Conservation (phyloP, 441 rosid species). For the Adansonia gregorii region DNA sequence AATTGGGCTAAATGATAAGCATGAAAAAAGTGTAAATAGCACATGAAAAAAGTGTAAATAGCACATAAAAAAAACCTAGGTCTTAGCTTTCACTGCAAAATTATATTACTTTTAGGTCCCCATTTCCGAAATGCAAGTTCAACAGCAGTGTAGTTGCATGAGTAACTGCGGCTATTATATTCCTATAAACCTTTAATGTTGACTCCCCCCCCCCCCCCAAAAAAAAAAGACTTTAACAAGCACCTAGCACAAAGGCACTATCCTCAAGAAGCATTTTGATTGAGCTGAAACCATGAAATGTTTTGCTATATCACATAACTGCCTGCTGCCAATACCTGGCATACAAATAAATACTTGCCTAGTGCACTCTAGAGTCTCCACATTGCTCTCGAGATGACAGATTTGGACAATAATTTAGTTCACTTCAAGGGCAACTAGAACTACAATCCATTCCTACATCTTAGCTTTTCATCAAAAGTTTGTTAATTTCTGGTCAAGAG, state of each 20-base stretch:
- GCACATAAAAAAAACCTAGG: slow-evolving; percentile 23
- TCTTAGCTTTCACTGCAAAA: background rate
- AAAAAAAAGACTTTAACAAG: too few relatives aligned
- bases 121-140: too few relatives aligned
- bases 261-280: too few relatives aligned
- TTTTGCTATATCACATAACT: too few relatives aligned
- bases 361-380: background rate
- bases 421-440: background rate
- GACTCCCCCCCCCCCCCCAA: too few relatives aligned
- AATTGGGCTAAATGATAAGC: slow-evolving; percentile 34
- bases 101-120: background rate
- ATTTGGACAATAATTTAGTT: background rate
- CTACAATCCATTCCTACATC: background rate
- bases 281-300: too few relatives aligned
- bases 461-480: background rate
- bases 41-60: slow-evolving; percentile 22
- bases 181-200: too few relatives aligned
- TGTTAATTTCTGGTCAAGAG: background rate
- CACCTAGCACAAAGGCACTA: too few relatives aligned
- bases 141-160: too few relatives aligned
- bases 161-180: too few relatives aligned
- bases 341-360: background rate
- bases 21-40: slow-evolving; percentile 8
- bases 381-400: background rate
- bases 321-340: too few relatives aligned